Evolutionary conservation across 805 yeast species (phyloP).

Genomic region (Grigorovia yakushimaensis): DNA sequence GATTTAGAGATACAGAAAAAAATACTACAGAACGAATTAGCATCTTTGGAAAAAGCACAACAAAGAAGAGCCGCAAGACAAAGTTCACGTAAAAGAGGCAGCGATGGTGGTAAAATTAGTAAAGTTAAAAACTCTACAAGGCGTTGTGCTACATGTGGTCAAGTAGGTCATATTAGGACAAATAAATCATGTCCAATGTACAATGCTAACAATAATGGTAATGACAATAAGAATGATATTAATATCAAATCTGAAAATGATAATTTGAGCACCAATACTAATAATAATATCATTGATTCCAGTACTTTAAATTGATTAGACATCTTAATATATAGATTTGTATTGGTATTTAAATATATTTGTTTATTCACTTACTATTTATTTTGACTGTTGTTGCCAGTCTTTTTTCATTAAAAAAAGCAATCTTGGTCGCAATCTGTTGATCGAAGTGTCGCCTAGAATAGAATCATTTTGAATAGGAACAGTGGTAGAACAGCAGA

Average conservation of each 20-base stretch:
- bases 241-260: neutral
- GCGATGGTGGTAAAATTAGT: slow-evolving; percentile 17
- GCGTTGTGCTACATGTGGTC: slow-evolving; percentile 92
- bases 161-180: slow-evolving; percentile 88
- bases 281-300: neutral
- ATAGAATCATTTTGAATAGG: neutral
- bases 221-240: neutral
- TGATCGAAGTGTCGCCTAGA: no score
- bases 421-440: no score
- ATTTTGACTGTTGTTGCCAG: neutral
- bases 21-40: slow-evolving; percentile 72
- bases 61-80: slow-evolving; percentile 54
- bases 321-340: no score
- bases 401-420: no score
- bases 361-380: no score
- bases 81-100: slow-evolving; percentile 34
- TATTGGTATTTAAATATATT: no score
- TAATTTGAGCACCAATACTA: neutral
- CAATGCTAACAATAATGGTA: slow-evolving; percentile 22
- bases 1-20: slow-evolving; percentile 68
- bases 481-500: no score
- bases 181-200: slow-evolving; percentile 85
- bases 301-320: neutral
- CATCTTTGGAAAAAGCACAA: slow-evolving; percentile 67
- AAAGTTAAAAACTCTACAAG: slow-evolving; percentile 41